Conservation (phyloP, 768 basidiomycete species). For the Steccherinum ochraceum region DNA sequence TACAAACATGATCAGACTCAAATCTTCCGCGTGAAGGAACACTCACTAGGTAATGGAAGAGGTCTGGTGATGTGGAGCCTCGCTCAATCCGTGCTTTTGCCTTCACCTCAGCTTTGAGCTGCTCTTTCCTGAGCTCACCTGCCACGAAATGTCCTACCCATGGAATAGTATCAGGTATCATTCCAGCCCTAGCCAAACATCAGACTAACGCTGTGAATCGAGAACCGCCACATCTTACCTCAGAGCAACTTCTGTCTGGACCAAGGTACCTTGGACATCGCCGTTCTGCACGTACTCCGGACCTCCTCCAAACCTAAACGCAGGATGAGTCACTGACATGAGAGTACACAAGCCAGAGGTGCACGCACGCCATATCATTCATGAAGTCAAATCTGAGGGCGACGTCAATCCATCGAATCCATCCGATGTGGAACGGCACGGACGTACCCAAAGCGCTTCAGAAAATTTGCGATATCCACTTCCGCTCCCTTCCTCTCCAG, state of each 20-base stretch:
- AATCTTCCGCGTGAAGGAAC: not conserved
- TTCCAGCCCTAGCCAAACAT: slow-evolving; percentile 11
- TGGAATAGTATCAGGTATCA: not conserved
- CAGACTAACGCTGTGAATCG: slow-evolving; percentile 8
- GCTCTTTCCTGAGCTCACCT: not conserved
- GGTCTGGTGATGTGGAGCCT: slow-evolving; percentile 22
- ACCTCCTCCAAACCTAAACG: slow-evolving; percentile 29
- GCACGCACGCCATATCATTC: slow-evolving; percentile 25
- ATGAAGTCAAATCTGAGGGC: slow-evolving; percentile 26
- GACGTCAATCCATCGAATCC: slow-evolving; percentile 3
- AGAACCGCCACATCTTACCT: slow-evolving; percentile 16
- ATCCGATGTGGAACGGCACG: not conserved
- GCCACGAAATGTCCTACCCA: not conserved
- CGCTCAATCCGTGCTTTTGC: not conserved
- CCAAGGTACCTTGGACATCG: slow-evolving; percentile 28
- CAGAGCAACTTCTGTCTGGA: slow-evolving; percentile 22
- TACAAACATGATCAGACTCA: not conserved
- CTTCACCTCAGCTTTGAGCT: not conserved
- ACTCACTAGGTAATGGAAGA: slow-evolving; percentile 41
- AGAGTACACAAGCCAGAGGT: not conserved
- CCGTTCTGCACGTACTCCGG: slow-evolving; percentile 31
- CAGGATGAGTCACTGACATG: not conserved
- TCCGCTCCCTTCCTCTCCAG: slow-evolving; percentile 5
- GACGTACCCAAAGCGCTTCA: slow-evolving; percentile 32
- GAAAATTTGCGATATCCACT: slow-evolving; percentile 29